Conservation (phyloP, 2,329 filamentous ascomycete genomes). For the Dichotomopilus funicola region DNA sequence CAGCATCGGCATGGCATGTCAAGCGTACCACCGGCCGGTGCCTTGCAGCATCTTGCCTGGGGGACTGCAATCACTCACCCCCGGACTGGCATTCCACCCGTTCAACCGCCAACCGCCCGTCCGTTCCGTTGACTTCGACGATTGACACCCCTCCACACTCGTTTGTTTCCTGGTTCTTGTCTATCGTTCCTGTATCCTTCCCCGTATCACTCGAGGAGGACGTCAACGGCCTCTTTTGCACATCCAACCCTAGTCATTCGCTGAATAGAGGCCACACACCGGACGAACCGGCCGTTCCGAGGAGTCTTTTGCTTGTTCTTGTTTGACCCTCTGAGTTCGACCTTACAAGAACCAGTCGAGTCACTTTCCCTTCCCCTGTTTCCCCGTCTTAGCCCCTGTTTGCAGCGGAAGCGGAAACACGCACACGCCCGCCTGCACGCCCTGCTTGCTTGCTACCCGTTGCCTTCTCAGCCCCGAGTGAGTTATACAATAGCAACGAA, state of each 20-base stretch:
- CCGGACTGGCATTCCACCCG: neutral
- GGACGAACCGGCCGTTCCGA: conserved; percentile 12
- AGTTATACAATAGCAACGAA: too few species aligned
- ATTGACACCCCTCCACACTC: conserved; percentile 12
- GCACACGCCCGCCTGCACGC: too few species aligned
- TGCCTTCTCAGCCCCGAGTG: too few species aligned
- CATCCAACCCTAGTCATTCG: conserved; percentile 22
- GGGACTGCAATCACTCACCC: neutral
- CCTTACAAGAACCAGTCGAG: too few species aligned
- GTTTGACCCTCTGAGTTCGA: too few species aligned
- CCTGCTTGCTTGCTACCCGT: too few species aligned
- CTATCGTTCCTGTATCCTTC: neutral
- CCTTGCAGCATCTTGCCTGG: too few species aligned
- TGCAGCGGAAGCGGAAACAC: too few species aligned
- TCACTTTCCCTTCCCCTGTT: too few species aligned
- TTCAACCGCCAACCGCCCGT: neutral
- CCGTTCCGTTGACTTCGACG: neutral
- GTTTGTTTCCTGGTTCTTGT: conserved; percentile 5
- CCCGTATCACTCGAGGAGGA: conserved; percentile 1
- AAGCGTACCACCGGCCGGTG: too few species aligned
- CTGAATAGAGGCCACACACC: conserved; percentile 9
- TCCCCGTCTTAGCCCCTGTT: too few species aligned
- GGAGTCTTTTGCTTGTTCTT: neutral
- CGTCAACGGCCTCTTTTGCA: neutral
- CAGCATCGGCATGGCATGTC: too few species aligned